A percentile compares a stretch with the other conserved stretches of the same genome.
phyloP scores from a whole-genome alignment of 2,329 filamentous ascomycete genomes.

The Monosporascus sp. region DNA sequence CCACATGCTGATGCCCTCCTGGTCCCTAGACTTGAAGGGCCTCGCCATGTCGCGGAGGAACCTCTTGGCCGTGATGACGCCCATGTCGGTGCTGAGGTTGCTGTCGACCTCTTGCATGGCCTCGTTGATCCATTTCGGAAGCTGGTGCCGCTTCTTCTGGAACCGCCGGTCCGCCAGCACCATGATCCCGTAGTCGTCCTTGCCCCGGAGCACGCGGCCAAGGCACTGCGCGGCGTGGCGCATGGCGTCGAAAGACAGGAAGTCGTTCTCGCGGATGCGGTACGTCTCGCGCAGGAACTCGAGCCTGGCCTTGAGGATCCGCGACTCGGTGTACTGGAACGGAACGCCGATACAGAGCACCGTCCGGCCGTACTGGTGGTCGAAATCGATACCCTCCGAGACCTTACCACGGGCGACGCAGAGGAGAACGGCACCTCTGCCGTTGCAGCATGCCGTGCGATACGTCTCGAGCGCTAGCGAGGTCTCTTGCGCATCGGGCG shows the following conservation, averaged over 20 bases:
- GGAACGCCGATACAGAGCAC: slow-evolving; percentile 96
- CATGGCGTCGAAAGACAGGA: slow-evolving; percentile 98
- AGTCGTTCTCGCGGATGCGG: slow-evolving; percentile 93
- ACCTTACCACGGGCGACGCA: slow-evolving; percentile 97
- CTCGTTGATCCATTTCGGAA: slow-evolving; percentile 96
- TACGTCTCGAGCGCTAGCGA: slow-evolving; percentile 94
- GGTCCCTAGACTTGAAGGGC: slow-evolving; percentile 75
- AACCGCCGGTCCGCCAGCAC: slow-evolving; percentile 92
- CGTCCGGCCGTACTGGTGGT: slow-evolving; percentile 94
- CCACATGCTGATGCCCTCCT: slow-evolving; percentile 94
- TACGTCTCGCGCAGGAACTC: slow-evolving; percentile 98
- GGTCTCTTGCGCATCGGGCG: slow-evolving; percentile 94
- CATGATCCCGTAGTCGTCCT: slow-evolving; percentile 99
- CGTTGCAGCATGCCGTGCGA: slow-evolving; percentile 95
- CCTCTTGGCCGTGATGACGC: slow-evolving; percentile 79
- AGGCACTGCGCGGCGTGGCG: slow-evolving; percentile 96
- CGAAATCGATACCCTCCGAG: slow-evolving; percentile 97
- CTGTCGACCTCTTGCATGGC: slow-evolving; percentile 79
- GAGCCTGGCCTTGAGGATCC: slow-evolving; percentile 90
- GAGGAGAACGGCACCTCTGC: slow-evolving; percentile 83
- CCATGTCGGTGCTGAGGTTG: slow-evolving; percentile 94
- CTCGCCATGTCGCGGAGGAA: slow-evolving; percentile 91
- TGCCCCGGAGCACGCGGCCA: slow-evolving; percentile 87
- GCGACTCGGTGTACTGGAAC: slow-evolving; percentile 97
- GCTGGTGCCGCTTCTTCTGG: slow-evolving; percentile 80